Evolutionary conservation across 2,329 filamentous ascomycete species (phyloP).

Genomic region (Talaromyces sp.): DNA sequence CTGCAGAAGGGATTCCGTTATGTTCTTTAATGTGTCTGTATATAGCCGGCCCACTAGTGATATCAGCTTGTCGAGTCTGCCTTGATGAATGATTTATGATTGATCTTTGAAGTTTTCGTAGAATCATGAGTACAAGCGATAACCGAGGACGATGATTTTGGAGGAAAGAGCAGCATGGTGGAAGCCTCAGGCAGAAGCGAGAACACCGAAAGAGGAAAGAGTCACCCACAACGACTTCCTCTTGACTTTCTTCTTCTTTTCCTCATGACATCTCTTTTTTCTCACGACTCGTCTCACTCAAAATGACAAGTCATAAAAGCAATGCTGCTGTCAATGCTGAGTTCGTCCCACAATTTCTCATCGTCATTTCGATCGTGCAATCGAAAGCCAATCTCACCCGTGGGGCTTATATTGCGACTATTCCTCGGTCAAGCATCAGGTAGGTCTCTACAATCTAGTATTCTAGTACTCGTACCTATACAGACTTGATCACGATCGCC

Average conservation of each 20-base stretch:
- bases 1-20: constrained; percentile 57
- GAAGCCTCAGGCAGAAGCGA: neutral
- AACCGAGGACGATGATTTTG: neutral
- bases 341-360: neutral
- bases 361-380: neutral
- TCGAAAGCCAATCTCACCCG: neutral
- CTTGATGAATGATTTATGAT: neutral
- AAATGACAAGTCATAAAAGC: neutral
- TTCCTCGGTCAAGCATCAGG: neutral
- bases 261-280: neutral
- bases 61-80: neutral
- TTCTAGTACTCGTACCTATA: neutral
- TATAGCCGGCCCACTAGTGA: neutral
- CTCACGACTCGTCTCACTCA: neutral
- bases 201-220: neutral
- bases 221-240: neutral
- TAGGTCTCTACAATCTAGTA: neutral
- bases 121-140: neutral
- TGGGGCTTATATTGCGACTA: neutral
- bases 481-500: neutral
- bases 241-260: neutral
- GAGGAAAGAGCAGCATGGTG: neutral
- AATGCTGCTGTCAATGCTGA: neutral
- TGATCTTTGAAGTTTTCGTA: neutral
- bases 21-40: constrained; percentile 18